Evolutionary conservation across 176 grass and related monocot genomes (phyloP), one percentile per base, ranked within the genome.

Genomic region (Coix lacrymajobi): DNA sequence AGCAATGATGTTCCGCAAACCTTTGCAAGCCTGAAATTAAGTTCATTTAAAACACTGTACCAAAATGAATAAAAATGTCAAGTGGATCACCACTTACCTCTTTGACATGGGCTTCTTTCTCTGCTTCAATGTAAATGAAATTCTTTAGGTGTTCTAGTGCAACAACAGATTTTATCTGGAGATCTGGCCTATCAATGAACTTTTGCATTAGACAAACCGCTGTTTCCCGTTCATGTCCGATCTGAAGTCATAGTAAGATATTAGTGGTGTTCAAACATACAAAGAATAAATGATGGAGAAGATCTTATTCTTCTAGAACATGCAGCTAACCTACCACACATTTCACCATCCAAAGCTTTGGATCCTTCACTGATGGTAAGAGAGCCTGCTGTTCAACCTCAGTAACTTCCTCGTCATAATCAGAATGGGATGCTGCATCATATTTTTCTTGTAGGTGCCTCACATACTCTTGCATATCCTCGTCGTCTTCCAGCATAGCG

Each of bases 311-410:
- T n/a, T 46, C 28, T 14, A 80, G 24, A 60, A 37, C 17, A 66
- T 65, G 46, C 22, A 74, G 70, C 44, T 32, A 73, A 22, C 91
- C 71, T 89, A 97, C 94, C 82, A 43, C 89, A 56, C 94, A 97
- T 90, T 97, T 97, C 45, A 97, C 94, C 94, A 97, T 94, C 94
- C 94, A 97, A 8, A 97, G 84, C 60, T 97, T 97, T 79, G 94
- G 94, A 79, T 97, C 94, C 88, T 92, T 97, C 52, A 94, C 94
- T n/a, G 94, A 94, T 69, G 94, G 94, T 32, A 97, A 80, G 45
- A 97, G 85, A 66, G 94, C 89, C 66, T 97, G 94, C 79, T 97
- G 94, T 58, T 97, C 94, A 41, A 97, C 92, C 67, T 94, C 89
- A 4, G 72, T 87, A 13, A 81, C 80, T 76, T 83, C 87, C 19